Base-by-base conservation (phyloP, 169 alveolate species). In the Cystoisospora suis region DNA sequence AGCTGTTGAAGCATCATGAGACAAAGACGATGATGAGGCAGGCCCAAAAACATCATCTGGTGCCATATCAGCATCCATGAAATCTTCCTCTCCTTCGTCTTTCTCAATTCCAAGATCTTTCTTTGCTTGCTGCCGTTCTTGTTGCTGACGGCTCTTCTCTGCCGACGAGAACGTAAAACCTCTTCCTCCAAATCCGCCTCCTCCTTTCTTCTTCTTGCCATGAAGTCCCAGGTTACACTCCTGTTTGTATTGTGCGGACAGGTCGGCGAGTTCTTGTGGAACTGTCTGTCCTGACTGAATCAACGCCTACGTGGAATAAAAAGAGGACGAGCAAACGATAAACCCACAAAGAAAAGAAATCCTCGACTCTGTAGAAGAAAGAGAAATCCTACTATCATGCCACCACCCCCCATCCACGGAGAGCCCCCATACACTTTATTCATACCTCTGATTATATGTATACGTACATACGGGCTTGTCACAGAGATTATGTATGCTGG, bases 111-210 rank as follows among this genome's bases (percentile, higher is more conserved):
- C 98, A 20, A 96, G 83, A 69, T 95, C 98, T 80, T 95, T 96
- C 89, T 96, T 96, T 40, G 96, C 97, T 44, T 95, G 94, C 34
- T 96, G 96, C 80, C 98, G 93, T 58, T 94, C 96, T 65, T 97
- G 96, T 90, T 97, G 97, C 47, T 94, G 96, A 49, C 98, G 95
- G 3, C 97, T 96, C 91, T 95, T 95, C 95, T 98, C 99, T 69
- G 97, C 93, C 27, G 96, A 97, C 42, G 97, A 96, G 90, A 97
- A 98, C 86, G 97, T 96, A 94, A 95, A 99, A 29, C 99, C 99
- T 58, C 97, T 95, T 34, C 99, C 99, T 29, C 97, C 97, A 91
- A 96, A 97, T 1, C 99, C 99, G 77, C 95, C 96, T 93, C 94
- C 95, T 94, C 88, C 94, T 94, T 44, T 97, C 93, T 90, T 96